phyloP scores from a whole-genome alignment of 2,329 filamentous ascomycete genomes.

The Aspergillus novoparasiticus region DNA sequence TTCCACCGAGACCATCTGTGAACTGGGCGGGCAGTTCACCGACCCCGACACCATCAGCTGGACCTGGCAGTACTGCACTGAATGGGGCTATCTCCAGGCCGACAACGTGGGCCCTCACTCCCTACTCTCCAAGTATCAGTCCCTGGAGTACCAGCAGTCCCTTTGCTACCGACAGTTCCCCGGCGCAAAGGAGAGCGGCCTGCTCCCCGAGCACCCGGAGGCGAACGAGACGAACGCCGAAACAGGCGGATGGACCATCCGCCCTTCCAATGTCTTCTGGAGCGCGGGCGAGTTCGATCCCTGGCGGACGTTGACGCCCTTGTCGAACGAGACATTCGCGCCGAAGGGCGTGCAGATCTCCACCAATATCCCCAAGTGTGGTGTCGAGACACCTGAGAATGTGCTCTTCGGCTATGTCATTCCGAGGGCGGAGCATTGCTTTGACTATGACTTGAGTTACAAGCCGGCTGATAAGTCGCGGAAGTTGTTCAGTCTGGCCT shows the following conservation, averaged over 20 bases:
- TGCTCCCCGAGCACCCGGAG: slow-evolving; percentile 47
- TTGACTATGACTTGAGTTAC: slow-evolving; percentile 47
- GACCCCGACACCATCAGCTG: slow-evolving; percentile 47
- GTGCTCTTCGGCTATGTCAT: slow-evolving; percentile 55
- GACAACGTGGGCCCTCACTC: slow-evolving; percentile 52
- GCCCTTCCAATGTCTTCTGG: slow-evolving; percentile 56
- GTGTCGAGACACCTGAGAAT: slow-evolving; percentile 32
- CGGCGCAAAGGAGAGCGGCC: slow-evolving; percentile 38
- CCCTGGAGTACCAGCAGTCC: slow-evolving; percentile 46
- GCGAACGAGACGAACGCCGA: slow-evolving; percentile 43
- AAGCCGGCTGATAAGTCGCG: slow-evolving; percentile 37
- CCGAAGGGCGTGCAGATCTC: slow-evolving; percentile 42
- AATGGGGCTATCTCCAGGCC: slow-evolving; percentile 55
- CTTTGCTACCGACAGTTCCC: slow-evolving; percentile 55
- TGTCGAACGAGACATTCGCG: slow-evolving; percentile 45
- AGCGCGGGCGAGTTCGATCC: slow-evolving; percentile 55
- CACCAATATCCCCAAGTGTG: slow-evolving; percentile 49
- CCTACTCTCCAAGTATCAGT: slow-evolving; percentile 52
- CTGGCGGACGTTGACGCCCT: slow-evolving; percentile 52
- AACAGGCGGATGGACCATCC: slow-evolving; percentile 55
- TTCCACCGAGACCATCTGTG: slow-evolving; percentile 35
- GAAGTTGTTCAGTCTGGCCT: slow-evolving; percentile 42
- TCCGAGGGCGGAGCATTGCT: slow-evolving; percentile 50
- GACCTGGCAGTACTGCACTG: slow-evolving; percentile 57
- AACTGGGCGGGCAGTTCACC: slow-evolving; percentile 37